Evolutionary conservation across 805 yeast species (phyloP).

Genomic region (Yarrowia sp.): DNA sequence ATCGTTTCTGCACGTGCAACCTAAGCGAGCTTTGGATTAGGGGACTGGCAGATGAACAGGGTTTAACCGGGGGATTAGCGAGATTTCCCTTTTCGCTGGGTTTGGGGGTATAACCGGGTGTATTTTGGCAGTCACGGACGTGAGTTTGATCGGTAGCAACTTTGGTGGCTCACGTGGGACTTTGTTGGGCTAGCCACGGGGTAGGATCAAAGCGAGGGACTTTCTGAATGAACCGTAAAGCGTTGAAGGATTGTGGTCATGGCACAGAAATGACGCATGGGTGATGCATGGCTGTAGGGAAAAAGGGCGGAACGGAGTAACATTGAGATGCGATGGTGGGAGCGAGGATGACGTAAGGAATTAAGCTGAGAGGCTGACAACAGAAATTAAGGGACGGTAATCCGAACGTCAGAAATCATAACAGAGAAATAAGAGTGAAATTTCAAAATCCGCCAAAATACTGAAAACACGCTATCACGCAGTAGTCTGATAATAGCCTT

Average conservation of each 20-base stretch:
- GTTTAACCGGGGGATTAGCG: constrained; percentile 17
- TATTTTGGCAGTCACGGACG: neutral
- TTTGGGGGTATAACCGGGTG: neutral
- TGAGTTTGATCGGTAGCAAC: constrained; percentile 12
- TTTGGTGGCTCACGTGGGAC: constrained; percentile 5
- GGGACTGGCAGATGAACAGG: constrained; percentile 17
- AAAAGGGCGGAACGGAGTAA: neutral
- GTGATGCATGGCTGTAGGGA: neutral
- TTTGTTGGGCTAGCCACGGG: neutral
- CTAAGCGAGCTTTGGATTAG: constrained; percentile 30
- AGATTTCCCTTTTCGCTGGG: neutral
- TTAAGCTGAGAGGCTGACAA: too few relatives aligned
- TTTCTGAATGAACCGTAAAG: constrained; percentile 11
- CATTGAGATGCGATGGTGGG: neutral
- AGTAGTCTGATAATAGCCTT: too few relatives aligned
- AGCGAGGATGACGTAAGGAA: too few relatives aligned
- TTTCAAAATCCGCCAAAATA: too few relatives aligned
- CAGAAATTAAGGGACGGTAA: too few relatives aligned
- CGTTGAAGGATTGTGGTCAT: constrained; percentile 21
- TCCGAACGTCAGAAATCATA: too few relatives aligned
- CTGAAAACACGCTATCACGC: too few relatives aligned
- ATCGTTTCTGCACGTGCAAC: constrained; percentile 24
- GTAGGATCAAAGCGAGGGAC: neutral
- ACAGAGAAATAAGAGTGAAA: too few relatives aligned
- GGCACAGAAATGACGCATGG: constrained; percentile 27